phyloP scores from a whole-genome alignment of 768 basidiomycete species.

The Suillus hirtellus region DNA sequence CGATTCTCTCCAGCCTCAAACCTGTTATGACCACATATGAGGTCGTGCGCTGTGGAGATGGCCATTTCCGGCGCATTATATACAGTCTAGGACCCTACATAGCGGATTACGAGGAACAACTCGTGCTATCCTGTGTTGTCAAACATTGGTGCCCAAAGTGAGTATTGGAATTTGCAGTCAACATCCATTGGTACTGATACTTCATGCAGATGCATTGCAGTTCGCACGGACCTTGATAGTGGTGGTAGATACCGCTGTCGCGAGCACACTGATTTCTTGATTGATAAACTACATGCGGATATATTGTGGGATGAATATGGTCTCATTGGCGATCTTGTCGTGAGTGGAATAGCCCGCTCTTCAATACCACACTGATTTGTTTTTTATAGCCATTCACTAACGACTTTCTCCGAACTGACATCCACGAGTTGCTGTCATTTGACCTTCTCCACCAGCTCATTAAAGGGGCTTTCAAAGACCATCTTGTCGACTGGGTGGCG shows the following conservation, averaged over 20 bases:
- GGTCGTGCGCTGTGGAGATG: conserved; percentile 30
- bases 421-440: no score
- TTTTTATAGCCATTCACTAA: no score
- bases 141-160: no score
- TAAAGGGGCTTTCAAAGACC: not conserved
- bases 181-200: conserved; percentile 10
- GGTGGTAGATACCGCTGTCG: conserved; percentile 20
- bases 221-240: conserved; percentile 21
- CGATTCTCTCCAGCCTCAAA: no score
- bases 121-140: conserved; percentile 24
- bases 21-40: not conserved
- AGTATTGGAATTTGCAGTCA: not conserved
- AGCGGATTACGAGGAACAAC: conserved; percentile 42
- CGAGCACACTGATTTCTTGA: conserved; percentile 23
- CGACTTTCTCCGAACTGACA: no score
- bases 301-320: conserved; percentile 39
- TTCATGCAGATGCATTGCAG: conserved; percentile 25
- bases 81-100: conserved; percentile 40
- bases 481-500: not conserved
- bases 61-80: conserved; percentile 29
- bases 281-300: conserved; percentile 25
- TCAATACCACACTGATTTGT: no score
- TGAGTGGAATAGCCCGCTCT: conserved; percentile 6
- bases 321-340: conserved; percentile 33
- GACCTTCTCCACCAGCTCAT: no score